Evolutionary conservation across 1,284 basidiomycete genomes (phyloP), one percentile per base, ranked within the genome.

Genomic region (Puccinia triticina): DNA sequence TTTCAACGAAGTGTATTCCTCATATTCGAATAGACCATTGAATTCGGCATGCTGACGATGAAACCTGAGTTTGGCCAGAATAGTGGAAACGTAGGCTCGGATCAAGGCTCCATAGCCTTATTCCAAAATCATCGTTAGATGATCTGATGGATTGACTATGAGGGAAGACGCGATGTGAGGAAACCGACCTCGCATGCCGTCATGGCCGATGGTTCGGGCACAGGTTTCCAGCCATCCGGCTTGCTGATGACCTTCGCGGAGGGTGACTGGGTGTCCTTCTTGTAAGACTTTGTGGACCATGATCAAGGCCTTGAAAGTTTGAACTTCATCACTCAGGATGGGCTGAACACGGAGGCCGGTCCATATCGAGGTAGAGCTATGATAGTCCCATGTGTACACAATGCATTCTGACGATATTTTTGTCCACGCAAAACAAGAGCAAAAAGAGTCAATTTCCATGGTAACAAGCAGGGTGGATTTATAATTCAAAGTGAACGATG

Each of bases 341-440:
- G 95, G 95, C 85, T 96, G 95, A 4, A 97, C 96, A 67, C 95
- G 90, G 21, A 98, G 90, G 37, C 94, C 94, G 85, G 93, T 95
- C 96, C 96, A 98, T 86, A 98, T 96, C 10, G 95, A 95, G 85
- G 94, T 92, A 55, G 95, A 96, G n/a, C 94, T 93, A 86, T 96
- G 95, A 86, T 97, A 97, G 87, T 98, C 95, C 95, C 95, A 97
- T 21, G 95, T 97, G 88, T 95, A 98, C 48, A 98, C 94, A 87
- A 98, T 96, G 85, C 93, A 94, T 89, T 96, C 95, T 97, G 87
- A 57, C 46, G 57, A 61, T 57, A 48, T 55, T 37, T 61, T 34
- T 21, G 32, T 46, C 26, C 18, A 23, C 2, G 37, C 2, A 66
- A 14, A 32, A 26, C n/a, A 67, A 53, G 21, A 32, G 1, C 3